Evolutionary conservation across 2,329 filamentous ascomycete species (phyloP).

Genomic region (Neurospora crassa): DNA sequence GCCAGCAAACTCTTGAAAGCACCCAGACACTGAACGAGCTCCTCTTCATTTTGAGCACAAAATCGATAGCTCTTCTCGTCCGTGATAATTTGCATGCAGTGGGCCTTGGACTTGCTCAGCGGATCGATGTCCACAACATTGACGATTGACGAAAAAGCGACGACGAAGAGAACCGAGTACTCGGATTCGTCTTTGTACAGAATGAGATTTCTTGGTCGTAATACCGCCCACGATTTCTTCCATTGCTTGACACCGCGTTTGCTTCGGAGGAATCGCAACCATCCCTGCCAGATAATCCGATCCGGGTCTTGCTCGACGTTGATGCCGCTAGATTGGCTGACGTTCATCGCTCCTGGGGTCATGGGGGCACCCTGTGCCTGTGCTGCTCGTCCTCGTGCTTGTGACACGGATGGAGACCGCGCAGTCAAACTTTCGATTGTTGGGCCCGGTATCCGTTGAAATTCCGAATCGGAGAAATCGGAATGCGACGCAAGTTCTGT

Average conservation of each 20-base stretch:
- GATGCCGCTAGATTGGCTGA: slow-evolving; percentile 53
- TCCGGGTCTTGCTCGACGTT: slow-evolving; percentile 60
- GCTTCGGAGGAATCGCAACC: slow-evolving; percentile 74
- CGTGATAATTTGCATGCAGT: slow-evolving; percentile 87
- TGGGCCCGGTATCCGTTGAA: slow-evolving; percentile 35
- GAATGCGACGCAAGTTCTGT: slow-evolving; percentile 71
- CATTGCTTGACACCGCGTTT: slow-evolving; percentile 80
- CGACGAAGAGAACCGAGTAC: slow-evolving; percentile 75
- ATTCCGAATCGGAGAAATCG: slow-evolving; percentile 70
- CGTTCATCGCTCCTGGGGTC: slow-evolving; percentile 37
- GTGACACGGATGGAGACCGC: slow-evolving; percentile 26
- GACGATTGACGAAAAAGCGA: slow-evolving; percentile 70
- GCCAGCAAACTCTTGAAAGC: slow-evolving; percentile 80
- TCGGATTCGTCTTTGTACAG: slow-evolving; percentile 91
- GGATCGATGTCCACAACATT: slow-evolving; percentile 90
- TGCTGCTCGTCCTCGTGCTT: slow-evolving; percentile 21
- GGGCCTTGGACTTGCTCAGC: slow-evolving; percentile 70
- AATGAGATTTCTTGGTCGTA: slow-evolving; percentile 74
- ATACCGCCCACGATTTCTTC: slow-evolving; percentile 90
- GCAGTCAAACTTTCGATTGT: slow-evolving; percentile 42
- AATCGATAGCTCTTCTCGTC: slow-evolving; percentile 81
- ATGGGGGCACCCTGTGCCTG: slow-evolving; percentile 22
- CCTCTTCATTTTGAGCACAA: slow-evolving; percentile 71
- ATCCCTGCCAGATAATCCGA: slow-evolving; percentile 88
- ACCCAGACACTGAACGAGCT: slow-evolving; percentile 73